Evolutionary conservation across 495 filamentous ascomycete genomes (phyloP).

Genomic region (Ramalina peruviana): DNA sequence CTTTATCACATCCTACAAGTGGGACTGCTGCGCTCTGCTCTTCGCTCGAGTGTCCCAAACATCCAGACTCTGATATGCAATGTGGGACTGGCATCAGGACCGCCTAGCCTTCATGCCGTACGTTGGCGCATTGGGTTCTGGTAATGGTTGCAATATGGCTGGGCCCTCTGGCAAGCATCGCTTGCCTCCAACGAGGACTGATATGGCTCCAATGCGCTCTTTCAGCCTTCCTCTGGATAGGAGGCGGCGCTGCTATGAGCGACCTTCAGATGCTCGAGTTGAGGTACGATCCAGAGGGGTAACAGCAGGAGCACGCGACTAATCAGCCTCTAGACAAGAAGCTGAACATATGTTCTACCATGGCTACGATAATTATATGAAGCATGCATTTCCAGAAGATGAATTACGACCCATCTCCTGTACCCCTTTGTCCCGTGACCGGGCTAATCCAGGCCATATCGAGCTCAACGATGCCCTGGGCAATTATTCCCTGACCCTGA

Average conservation of each 20-base stretch:
- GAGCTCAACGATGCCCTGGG: constrained; percentile 92
- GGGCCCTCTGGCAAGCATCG: constrained; percentile 4
- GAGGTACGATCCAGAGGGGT: constrained; percentile 4
- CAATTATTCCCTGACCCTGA: constrained; percentile 89
- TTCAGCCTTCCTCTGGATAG: constrained; percentile 1
- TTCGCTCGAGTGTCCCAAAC: too few relatives aligned
- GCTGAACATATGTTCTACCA: constrained; percentile 93
- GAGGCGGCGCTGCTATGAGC: constrained; percentile 11
- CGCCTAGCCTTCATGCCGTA: neutral
- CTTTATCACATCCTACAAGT: too few relatives aligned
- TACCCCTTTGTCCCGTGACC: constrained; percentile 66
- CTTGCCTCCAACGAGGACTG: neutral
- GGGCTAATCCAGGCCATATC: constrained; percentile 62
- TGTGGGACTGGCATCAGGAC: neutral
- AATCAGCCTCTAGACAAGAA: constrained; percentile 39
- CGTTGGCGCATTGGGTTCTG: neutral
- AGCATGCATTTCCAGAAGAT: constrained; percentile 89
- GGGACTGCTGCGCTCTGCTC: too few relatives aligned
- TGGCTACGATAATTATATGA: constrained; percentile 90
- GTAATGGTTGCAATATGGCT: constrained; percentile 10
- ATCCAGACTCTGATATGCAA: neutral
- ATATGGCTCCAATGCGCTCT: constrained; percentile 5
- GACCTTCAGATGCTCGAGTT: constrained; percentile 12
- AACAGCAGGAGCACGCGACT: neutral
- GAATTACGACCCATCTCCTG: constrained; percentile 87